A percentile compares a stretch with the other conserved stretches of the same genome.
These are phyloP conservation scores for Suhomyces sp. DNA, from an alignment of 805 yeast species.

Conservation along the genomic window DNA sequence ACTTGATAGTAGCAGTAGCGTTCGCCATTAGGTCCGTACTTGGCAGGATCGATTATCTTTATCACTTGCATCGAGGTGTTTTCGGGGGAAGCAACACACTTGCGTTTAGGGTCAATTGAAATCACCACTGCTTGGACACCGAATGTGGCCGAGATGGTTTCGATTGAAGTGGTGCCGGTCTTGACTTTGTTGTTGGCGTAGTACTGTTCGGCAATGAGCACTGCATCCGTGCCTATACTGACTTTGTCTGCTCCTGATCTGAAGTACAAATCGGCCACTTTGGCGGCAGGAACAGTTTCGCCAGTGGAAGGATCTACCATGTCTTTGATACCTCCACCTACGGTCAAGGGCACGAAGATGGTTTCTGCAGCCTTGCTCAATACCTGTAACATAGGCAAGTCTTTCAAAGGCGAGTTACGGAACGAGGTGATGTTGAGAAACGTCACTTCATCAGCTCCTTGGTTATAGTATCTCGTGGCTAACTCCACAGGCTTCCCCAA, in stretches of 20 bases:
- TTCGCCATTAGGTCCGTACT: slow-evolving; percentile 83
- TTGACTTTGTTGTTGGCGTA: slow-evolving; percentile 56
- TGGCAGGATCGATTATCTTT: slow-evolving; percentile 49
- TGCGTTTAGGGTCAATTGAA: slow-evolving; percentile 95
- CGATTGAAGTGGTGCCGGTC: slow-evolving; percentile 84
- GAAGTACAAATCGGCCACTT: slow-evolving; percentile 89
- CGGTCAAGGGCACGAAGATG: slow-evolving; percentile 94
- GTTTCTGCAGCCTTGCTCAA: slow-evolving; percentile 78
- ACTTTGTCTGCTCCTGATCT: slow-evolving; percentile 98
- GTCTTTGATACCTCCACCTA: slow-evolving; percentile 97
- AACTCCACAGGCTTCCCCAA: slow-evolving; percentile 95
- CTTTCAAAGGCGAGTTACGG: slow-evolving; percentile 87
- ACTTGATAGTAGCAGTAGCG: slow-evolving; percentile 90
- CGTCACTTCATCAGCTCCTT: slow-evolving; percentile 97
- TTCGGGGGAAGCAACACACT: slow-evolving; percentile 62
- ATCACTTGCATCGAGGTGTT: slow-evolving; percentile 63
- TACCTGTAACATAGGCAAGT: slow-evolving; percentile 94
- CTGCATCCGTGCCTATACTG: slow-evolving; percentile 98
- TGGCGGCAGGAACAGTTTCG: slow-evolving; percentile 72
- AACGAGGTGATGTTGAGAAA: slow-evolving; percentile 94
- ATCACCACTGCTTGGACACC: slow-evolving; percentile 98
- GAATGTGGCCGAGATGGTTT: slow-evolving; percentile 85
- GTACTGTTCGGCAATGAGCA: slow-evolving; percentile 80
- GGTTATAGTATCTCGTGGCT: slow-evolving; percentile 84
- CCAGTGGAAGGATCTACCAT: slow-evolving; percentile 79